Evolutionary conservation across 352 stramenopile genomes (phyloP).

Genomic region (Pythium chondricola): DNA sequence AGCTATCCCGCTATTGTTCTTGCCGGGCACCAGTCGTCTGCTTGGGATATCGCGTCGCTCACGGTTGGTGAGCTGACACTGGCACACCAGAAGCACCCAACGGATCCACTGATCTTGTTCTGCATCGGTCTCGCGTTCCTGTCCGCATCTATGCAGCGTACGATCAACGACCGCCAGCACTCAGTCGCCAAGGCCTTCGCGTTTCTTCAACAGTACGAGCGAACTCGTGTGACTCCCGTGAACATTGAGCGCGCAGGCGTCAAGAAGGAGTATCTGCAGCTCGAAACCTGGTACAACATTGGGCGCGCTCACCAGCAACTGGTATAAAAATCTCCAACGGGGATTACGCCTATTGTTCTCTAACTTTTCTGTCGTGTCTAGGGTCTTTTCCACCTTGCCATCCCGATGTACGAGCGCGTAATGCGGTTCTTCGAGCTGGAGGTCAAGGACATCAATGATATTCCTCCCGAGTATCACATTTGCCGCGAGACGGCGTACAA

Average conservation of each 20-base stretch:
- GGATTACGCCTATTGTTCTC: no score
- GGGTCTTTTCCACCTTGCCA: constrained; percentile 81
- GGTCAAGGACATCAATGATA: constrained; percentile 34
- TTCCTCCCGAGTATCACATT: constrained; percentile 63
- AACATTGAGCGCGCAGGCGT: constrained; percentile 41
- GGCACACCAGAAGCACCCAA: constrained; percentile 70
- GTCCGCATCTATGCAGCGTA: constrained; percentile 80
- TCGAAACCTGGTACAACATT: constrained; percentile 86
- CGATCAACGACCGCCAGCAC: constrained; percentile 80
- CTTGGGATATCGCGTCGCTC: constrained; percentile 80
- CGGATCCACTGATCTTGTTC: constrained; percentile 72
- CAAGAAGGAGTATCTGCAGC: constrained; percentile 47
- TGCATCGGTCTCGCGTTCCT: constrained; percentile 83
- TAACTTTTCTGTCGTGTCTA: constrained; percentile 15
- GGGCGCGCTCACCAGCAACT: constrained; percentile 81
- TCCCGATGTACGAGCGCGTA: constrained; percentile 85
- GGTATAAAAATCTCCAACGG: no score
- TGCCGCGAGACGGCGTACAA: constrained; percentile 86
- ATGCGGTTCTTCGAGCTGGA: constrained; percentile 69
- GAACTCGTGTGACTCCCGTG: constrained; percentile 32
- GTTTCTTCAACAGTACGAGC: constrained; percentile 80
- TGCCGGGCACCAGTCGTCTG: constrained; percentile 74
- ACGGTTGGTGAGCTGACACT: constrained; percentile 81
- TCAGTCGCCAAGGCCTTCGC: constrained; percentile 83
- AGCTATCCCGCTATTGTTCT: constrained; percentile 78